phyloP scores from a whole-genome alignment of 371 early-diverging fungal species.

The Mucor irregularis region DNA sequence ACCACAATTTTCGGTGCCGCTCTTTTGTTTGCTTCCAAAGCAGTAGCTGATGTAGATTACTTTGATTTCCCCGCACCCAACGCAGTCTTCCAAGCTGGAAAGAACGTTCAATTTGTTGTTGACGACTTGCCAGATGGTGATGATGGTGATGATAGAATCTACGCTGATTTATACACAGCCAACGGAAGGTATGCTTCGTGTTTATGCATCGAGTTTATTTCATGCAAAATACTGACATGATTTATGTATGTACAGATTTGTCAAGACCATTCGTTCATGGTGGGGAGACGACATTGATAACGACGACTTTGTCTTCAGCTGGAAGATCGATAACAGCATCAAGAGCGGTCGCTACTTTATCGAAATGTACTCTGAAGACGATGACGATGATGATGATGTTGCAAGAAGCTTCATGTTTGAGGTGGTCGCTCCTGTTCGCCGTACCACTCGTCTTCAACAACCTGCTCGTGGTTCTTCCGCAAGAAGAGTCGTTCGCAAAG shows the following conservation, averaged over 20 bases:
- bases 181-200: constrained; percentile 5
- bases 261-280: constrained; percentile 10
- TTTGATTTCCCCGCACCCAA: constrained; percentile 6
- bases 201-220: not conserved
- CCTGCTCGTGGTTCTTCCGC: not conserved
- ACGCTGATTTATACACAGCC: constrained; percentile 10
- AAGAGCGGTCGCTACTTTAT: constrained; percentile 16
- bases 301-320: constrained; percentile 13
- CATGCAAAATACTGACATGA: not conserved
- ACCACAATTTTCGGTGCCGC: constrained; percentile 1
- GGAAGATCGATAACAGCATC: constrained; percentile 7
- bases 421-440: not conserved
- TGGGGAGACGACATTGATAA: not conserved
- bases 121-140: constrained; percentile 17
- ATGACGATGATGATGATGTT: constrained; percentile 10
- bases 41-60: constrained; percentile 13
- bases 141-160: constrained; percentile 12
- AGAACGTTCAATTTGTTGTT: constrained; percentile 9
- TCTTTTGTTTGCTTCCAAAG: constrained; percentile 7
- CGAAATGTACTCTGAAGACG: constrained; percentile 14
- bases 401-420: constrained; percentile 9
- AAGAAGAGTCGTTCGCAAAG: too few species aligned
- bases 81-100: constrained; percentile 3
- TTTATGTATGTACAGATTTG: not conserved
- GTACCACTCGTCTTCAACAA: not conserved